Conservation (phyloP, 345 rosid genomes). For the Lepidium aucheri region DNA sequence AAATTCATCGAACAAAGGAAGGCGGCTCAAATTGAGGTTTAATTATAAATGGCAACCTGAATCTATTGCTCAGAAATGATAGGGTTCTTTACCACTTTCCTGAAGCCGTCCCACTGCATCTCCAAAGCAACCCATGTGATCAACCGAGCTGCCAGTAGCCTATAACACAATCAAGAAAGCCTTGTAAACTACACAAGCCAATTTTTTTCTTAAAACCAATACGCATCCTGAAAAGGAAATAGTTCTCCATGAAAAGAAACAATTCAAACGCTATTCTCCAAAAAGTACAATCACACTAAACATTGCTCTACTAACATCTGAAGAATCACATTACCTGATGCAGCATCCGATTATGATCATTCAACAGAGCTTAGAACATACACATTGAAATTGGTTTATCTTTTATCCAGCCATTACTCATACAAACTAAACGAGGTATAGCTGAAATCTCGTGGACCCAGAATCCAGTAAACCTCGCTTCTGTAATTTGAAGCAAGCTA, state of each 20-base stretch:
- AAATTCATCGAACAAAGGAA: neutral
- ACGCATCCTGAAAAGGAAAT: neutral
- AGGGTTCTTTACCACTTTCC: slow-evolving; percentile 43
- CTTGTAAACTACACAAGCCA: neutral
- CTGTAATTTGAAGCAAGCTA: neutral
- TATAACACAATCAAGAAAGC: slow-evolving; percentile 16
- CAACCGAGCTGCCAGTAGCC: slow-evolving; percentile 64
- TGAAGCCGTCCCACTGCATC: slow-evolving; percentile 80
- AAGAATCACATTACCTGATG: neutral
- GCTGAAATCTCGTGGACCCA: neutral
- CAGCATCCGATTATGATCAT: neutral
- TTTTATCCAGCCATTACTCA: neutral
- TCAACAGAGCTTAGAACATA: neutral
- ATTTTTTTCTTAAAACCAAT: neutral
- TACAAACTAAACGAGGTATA: neutral
- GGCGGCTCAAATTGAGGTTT: neutral
- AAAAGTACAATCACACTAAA: neutral
- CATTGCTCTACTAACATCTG: neutral
- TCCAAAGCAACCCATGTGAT: slow-evolving; percentile 78
- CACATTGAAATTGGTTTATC: neutral
- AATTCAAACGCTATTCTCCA: neutral
- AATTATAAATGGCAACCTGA: neutral
- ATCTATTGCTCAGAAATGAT: neutral
- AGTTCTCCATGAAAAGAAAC: neutral
- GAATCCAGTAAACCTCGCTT: neutral